Evolutionary conservation across 1,139 yeast genomes (phyloP).

Genomic region (Blastobotrys ciferrii): DNA sequence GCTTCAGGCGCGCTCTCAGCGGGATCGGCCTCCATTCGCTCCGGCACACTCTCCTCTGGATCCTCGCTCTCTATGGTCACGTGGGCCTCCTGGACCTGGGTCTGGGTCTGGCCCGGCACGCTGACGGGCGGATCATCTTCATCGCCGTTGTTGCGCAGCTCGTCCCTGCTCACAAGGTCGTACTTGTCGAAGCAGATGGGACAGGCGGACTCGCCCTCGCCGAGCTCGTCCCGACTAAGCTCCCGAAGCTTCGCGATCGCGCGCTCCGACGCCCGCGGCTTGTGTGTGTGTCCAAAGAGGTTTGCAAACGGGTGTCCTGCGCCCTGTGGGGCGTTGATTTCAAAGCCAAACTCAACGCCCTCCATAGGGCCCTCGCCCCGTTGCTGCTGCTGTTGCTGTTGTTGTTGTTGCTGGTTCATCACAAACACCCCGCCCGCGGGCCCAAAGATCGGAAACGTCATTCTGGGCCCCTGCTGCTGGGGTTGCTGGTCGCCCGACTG

Average conservation of each 20-base stretch:
- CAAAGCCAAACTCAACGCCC: conserved; percentile 5
- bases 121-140: conserved; percentile 22
- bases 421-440: conserved; percentile 6
- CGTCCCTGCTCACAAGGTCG: conserved; percentile 14
- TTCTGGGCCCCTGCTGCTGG: neutral
- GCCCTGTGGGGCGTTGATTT: neutral
- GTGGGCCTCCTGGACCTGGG: neutral
- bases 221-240: conserved; percentile 27
- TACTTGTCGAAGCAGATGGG: conserved; percentile 38
- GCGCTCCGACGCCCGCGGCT: conserved; percentile 34
- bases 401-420: neutral
- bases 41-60: conserved; percentile 13
- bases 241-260: conserved; percentile 31
- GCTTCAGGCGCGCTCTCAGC: conserved; percentile 5
- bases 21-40: conserved; percentile 1
- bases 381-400: neutral
- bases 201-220: conserved; percentile 33
- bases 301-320: conserved; percentile 1
- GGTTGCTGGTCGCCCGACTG: neutral
- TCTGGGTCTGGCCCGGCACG: conserved; percentile 12
- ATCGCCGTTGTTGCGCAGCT: neutral
- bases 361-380: conserved; percentile 2
- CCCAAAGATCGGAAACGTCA: conserved; percentile 4
- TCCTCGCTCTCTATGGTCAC: conserved; percentile 3
- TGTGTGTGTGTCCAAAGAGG: conserved; percentile 15